Conservation (phyloP, 352 stramenopile genomes). For the Globisporangium middletonii region DNA sequence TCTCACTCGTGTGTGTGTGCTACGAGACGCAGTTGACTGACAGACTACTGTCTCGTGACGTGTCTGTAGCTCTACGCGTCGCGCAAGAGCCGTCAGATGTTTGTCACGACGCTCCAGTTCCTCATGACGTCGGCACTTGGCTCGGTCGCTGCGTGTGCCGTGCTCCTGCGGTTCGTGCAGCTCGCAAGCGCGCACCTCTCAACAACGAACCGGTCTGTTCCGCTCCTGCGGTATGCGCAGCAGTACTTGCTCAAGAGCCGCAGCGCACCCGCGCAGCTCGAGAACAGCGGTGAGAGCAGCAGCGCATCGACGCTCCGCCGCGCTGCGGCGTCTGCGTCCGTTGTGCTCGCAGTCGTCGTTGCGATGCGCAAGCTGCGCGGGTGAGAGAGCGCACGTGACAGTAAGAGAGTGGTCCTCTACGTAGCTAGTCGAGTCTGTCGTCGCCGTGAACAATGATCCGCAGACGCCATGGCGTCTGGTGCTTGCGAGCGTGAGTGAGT, state of each 20-base stretch:
- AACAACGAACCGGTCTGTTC: slow-evolving; percentile 17
- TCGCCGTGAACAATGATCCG: no score
- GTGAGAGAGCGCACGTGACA: not conserved
- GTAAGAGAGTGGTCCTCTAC: not conserved
- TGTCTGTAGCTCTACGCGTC: slow-evolving; percentile 53
- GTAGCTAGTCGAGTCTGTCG: no score
- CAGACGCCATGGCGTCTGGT: no score
- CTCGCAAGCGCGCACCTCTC: slow-evolving; percentile 28
- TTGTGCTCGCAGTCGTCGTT: slow-evolving; percentile 27
- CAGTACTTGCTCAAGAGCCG: slow-evolving; percentile 35
- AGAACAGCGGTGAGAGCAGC: slow-evolving; percentile 1
- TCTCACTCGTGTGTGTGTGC: no score
- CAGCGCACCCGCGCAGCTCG: slow-evolving; percentile 13
- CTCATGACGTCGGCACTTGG: slow-evolving; percentile 50
- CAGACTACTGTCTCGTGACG: no score
- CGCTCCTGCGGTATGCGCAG: slow-evolving; percentile 29
- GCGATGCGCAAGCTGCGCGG: slow-evolving; percentile 24
- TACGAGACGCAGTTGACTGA: no score
- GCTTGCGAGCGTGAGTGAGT: no score
- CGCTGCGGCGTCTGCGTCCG: slow-evolving; percentile 32
- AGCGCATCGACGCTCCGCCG: slow-evolving; percentile 14
- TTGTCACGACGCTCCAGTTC: slow-evolving; percentile 57
- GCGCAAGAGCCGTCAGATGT: slow-evolving; percentile 45
- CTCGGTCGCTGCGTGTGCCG: slow-evolving; percentile 52
- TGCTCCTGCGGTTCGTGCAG: slow-evolving; percentile 48